phyloP scores from a whole-genome alignment of 164 flowering plant genomes.

The Echeveria elegans region DNA sequence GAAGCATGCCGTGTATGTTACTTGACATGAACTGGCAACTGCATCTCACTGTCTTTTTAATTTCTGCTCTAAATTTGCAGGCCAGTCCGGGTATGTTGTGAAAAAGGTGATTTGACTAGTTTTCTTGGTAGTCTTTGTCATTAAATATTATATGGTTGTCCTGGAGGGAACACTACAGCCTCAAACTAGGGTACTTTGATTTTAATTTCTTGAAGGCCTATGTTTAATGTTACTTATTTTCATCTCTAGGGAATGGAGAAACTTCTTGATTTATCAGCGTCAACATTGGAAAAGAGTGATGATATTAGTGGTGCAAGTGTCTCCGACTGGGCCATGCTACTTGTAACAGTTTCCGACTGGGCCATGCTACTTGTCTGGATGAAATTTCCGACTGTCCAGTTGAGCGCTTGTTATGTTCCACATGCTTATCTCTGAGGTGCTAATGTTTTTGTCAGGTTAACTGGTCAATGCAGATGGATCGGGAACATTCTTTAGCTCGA shows the following conservation, averaged over 20 bases:
- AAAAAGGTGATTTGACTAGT: slow-evolving; percentile 30
- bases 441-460: background rate
- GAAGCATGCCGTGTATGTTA: background rate
- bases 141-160: background rate
- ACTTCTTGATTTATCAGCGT: slow-evolving; percentile 34
- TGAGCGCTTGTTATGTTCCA: background rate
- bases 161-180: background rate
- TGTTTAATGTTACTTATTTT: background rate
- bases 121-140: background rate
- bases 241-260: slow-evolving; percentile 40
- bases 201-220: background rate
- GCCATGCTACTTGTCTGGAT: background rate
- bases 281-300: slow-evolving; percentile 22
- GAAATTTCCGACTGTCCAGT: no score
- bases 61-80: slow-evolving; percentile 31
- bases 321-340: slow-evolving; percentile 16
- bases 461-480: background rate
- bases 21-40: background rate
- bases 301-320: slow-evolving; percentile 20
- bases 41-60: background rate
- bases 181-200: background rate
- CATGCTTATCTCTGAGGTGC: background rate
- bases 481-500: slow-evolving; percentile 1
- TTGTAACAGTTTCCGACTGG: background rate
- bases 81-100: slow-evolving; percentile 47